Evolutionary conservation across 495 filamentous ascomycete species (phyloP).

Genomic region (Hypoxylon perforatum): DNA sequence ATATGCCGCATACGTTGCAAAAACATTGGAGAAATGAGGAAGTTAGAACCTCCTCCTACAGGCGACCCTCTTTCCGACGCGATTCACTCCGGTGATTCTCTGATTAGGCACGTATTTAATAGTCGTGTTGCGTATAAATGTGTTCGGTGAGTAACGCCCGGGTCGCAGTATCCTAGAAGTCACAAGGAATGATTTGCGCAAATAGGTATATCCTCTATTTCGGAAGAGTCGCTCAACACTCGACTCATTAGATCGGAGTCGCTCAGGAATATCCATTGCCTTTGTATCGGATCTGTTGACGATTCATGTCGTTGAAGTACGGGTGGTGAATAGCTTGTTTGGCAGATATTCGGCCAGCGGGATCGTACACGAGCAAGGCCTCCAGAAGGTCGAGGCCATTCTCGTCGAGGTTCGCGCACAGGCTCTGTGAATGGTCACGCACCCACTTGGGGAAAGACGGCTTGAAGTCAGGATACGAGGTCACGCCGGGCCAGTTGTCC

Average conservation of each 20-base stretch:
- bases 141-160: conserved; percentile 13
- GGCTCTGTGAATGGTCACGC: conserved; percentile 68
- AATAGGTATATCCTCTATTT: conserved; percentile 27
- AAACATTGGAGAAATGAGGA: conserved; percentile 36
- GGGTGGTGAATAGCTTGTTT: conserved; percentile 94
- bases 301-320: conserved; percentile 81
- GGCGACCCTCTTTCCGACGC: conserved; percentile 20
- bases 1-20: conserved; percentile 35
- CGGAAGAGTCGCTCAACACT: conserved; percentile 5
- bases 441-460: conserved; percentile 95
- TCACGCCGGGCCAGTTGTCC: conserved; percentile 92
- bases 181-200: conserved; percentile 21
- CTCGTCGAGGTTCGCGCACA: conserved; percentile 71
- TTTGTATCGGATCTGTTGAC: conserved; percentile 50
- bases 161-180: conserved; percentile 35
- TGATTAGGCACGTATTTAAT: conserved; percentile 14
- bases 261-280: conserved; percentile 53
- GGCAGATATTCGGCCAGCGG: conserved; percentile 90
- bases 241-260: not conserved
- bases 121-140: conserved; percentile 16
- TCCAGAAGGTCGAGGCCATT: conserved; percentile 91
- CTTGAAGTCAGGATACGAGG: conserved; percentile 98
- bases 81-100: conserved; percentile 12
- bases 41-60: conserved; percentile 12
- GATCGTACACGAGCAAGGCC: conserved; percentile 91